Conservation (phyloP, 176 grass and related monocot species). For the Ensete ventricosum region DNA sequence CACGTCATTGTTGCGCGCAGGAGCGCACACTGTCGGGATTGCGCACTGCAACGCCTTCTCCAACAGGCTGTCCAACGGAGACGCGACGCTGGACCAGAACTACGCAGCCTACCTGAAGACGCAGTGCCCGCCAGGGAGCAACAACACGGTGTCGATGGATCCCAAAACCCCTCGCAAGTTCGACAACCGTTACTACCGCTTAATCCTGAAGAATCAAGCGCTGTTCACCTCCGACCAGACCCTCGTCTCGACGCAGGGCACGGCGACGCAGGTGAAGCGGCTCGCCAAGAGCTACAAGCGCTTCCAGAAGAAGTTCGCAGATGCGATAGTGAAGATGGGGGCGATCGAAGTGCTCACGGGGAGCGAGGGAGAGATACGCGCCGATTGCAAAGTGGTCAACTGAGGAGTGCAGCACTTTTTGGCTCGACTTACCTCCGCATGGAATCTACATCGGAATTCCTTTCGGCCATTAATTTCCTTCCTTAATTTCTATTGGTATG, state of each 20-base stretch:
- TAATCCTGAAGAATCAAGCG: conserved; percentile 53
- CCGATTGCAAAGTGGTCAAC: conserved; percentile 55
- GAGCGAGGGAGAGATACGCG: conserved; percentile 48
- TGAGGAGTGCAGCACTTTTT: background rate
- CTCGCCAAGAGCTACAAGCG: conserved; percentile 40
- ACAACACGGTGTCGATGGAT: conserved; percentile 50
- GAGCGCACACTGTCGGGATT: conserved; percentile 72
- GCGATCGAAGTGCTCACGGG: conserved; percentile 56
- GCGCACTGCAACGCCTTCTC: conserved; percentile 84
- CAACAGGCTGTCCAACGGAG: conserved; percentile 32
- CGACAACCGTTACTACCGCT: conserved; percentile 67
- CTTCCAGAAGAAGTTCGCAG: conserved; percentile 64
- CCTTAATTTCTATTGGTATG: too few species aligned
- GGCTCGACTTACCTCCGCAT: too few species aligned
- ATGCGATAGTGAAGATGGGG: conserved; percentile 74
- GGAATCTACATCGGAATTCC: too few species aligned
- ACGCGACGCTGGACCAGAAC: conserved; percentile 45
- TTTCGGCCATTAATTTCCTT: too few species aligned
- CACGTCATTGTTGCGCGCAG: conserved; percentile 3
- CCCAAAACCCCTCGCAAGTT: conserved; percentile 44
- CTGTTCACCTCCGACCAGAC: conserved; percentile 71
- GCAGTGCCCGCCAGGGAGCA: conserved; percentile 42
- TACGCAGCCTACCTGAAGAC: conserved; percentile 49
- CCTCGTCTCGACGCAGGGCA: conserved; percentile 35
- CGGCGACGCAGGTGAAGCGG: conserved; percentile 46